Evolutionary conservation across 2,329 filamentous ascomycete genomes (phyloP).

Genomic region (Trichoderma afroharzianum): DNA sequence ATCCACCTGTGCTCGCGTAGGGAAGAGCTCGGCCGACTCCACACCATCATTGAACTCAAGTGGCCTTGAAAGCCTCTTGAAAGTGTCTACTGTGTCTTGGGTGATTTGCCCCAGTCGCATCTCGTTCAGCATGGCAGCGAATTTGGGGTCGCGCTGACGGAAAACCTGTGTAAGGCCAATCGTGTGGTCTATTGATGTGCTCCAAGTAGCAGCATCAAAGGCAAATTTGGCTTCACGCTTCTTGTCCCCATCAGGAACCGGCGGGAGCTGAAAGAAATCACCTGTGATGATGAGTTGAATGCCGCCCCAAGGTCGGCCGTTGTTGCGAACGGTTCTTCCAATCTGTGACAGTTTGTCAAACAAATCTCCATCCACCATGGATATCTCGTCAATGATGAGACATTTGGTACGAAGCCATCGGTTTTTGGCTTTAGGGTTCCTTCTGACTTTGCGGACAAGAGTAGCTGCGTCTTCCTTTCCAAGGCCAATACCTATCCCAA

Average conservation of each 20-base stretch:
- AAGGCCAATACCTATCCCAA: conserved; percentile 63
- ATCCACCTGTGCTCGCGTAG: conserved; percentile 86
- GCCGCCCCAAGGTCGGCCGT: conserved; percentile 88
- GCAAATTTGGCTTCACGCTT: conserved; percentile 73
- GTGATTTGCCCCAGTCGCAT: conserved; percentile 87
- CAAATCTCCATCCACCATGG: conserved; percentile 95
- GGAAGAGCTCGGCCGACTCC: conserved; percentile 77
- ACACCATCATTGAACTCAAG: conserved; percentile 72
- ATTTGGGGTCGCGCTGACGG: conserved; percentile 84
- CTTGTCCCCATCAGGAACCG: conserved; percentile 75
- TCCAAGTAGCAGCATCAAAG: conserved; percentile 90
- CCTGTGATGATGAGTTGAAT: conserved; percentile 95
- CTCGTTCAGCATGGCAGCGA: conserved; percentile 94
- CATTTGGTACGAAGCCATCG: conserved; percentile 87
- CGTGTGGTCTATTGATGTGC: conserved; percentile 87
- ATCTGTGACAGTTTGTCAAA: conserved; percentile 95
- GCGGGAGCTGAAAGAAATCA: conserved; percentile 96
- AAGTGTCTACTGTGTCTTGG: conserved; percentile 70
- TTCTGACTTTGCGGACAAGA: conserved; percentile 85
- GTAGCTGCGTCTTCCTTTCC: conserved; percentile 82
- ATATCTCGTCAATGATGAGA: conserved; percentile 90
- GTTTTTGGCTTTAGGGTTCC: conserved; percentile 81
- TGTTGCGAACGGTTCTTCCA: conserved; percentile 80
- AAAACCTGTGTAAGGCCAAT: conserved; percentile 95
- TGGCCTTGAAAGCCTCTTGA: conserved; percentile 68